Conservation (phyloP, 2,329 filamentous ascomycete genomes). For the Fusarium stilboides region DNA sequence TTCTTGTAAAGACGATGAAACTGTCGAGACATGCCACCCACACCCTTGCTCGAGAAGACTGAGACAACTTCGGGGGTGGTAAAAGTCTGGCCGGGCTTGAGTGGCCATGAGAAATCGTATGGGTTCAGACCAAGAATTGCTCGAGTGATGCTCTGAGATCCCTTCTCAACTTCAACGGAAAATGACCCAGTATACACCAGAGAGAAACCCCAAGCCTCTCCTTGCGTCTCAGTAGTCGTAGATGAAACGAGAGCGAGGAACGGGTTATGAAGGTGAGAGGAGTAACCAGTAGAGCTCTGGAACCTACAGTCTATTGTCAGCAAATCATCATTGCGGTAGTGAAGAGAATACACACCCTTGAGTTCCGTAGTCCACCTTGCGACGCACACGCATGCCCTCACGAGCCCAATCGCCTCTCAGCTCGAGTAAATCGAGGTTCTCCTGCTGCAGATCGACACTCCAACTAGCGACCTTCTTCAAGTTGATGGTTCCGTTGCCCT, state of each 20-base stretch:
- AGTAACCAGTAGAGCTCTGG: constrained; percentile 73
- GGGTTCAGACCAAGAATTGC: constrained; percentile 74
- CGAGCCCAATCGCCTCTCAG: constrained; percentile 75
- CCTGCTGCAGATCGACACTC: constrained; percentile 72
- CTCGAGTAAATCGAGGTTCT: constrained; percentile 75
- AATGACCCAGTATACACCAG: constrained; percentile 77
- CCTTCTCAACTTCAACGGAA: constrained; percentile 71
- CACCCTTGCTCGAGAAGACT: constrained; percentile 70
- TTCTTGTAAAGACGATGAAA: constrained; percentile 74
- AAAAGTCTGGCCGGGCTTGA: constrained; percentile 70
- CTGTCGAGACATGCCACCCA: constrained; percentile 75
- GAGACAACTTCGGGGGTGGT: constrained; percentile 74
- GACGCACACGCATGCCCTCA: constrained; percentile 68
- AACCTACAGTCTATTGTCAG: constrained; percentile 60
- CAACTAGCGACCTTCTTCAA: constrained; percentile 72
- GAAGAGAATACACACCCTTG: constrained; percentile 61
- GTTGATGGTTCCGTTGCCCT: constrained; percentile 66
- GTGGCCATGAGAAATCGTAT: constrained; percentile 70
- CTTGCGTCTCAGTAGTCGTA: constrained; percentile 71
- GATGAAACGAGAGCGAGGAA: constrained; percentile 72
- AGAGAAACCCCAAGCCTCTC: constrained; percentile 76
- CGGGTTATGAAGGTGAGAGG: constrained; percentile 75
- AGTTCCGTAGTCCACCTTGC: constrained; percentile 70
- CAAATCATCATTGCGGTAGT: accelerated
- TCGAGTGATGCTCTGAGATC: constrained; percentile 73